Conservation (phyloP, 2,329 filamentous ascomycete genomes). For the Immersiporthe knoxdaviesiana region DNA sequence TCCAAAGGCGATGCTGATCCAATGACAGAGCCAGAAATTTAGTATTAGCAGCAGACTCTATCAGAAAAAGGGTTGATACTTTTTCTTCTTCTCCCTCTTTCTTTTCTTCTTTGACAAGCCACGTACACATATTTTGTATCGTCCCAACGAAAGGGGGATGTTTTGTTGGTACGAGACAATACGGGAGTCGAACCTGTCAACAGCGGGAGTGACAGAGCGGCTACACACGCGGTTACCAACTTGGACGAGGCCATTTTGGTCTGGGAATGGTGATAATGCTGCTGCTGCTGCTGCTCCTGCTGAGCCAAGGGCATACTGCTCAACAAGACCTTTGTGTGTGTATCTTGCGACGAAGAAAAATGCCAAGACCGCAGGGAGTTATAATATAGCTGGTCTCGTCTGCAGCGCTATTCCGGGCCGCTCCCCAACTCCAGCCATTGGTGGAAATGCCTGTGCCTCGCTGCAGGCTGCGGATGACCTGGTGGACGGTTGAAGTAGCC, state of each 20-base stretch:
- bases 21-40: neutral
- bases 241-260: slow-evolving; percentile 1
- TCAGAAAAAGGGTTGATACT: neutral
- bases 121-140: slow-evolving; percentile 19
- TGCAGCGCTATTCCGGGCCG: neutral
- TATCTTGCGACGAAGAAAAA: neutral
- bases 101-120: neutral
- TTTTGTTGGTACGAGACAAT: neutral
- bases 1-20: slow-evolving; percentile 49
- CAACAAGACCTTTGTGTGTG: no score
- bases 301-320: neutral
- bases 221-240: slow-evolving; percentile 4
- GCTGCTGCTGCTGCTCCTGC: neutral
- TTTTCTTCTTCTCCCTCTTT: no score
- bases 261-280: neutral
- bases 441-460: slow-evolving; percentile 14
- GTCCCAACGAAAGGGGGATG: slow-evolving; percentile 8
- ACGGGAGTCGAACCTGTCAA: slow-evolving; percentile 4
- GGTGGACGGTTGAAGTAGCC: neutral
- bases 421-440: slow-evolving; percentile 10
- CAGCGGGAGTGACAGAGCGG: slow-evolving; percentile 7
- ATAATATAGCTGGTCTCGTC: slow-evolving; percentile 8
- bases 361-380: slow-evolving; percentile 9
- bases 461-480: slow-evolving; percentile 1
- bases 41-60: neutral